These are phyloP conservation scores for Starmerella potacharoeniae DNA, from an alignment of 805 yeast genomes.

Conservation along the genomic window DNA sequence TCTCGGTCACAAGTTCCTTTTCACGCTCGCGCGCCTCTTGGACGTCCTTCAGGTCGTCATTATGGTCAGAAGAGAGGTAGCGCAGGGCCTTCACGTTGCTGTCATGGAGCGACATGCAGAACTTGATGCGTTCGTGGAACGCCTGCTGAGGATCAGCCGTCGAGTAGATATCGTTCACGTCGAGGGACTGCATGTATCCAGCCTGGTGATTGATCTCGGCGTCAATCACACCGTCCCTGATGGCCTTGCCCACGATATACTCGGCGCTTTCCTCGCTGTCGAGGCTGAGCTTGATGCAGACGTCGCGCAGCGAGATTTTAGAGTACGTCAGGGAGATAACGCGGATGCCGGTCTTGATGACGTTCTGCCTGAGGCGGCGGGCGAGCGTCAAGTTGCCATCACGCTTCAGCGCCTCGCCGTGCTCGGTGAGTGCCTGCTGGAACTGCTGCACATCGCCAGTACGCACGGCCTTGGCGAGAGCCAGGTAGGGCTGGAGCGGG, in stretches of 20 bases:
- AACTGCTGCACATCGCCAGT: constrained; percentile 79
- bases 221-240: constrained; percentile 93
- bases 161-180: constrained; percentile 73
- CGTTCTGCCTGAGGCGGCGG: constrained; percentile 85
- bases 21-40: constrained; percentile 49
- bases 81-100: constrained; percentile 93
- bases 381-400: constrained; percentile 81
- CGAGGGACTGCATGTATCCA: constrained; percentile 86
- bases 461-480: constrained; percentile 82
- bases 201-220: constrained; percentile 83
- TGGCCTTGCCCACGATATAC: constrained; percentile 91
- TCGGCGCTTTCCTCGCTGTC: constrained; percentile 95
- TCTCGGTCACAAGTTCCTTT: constrained; percentile 36
- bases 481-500: constrained; percentile 68
- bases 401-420: constrained; percentile 48
- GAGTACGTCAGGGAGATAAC: constrained; percentile 85
- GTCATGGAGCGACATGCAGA: constrained; percentile 80
- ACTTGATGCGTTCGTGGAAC: constrained; percentile 86
- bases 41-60: constrained; percentile 40
- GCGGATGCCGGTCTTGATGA: constrained; percentile 93
- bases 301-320: constrained; percentile 81
- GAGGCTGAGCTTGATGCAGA: constrained; percentile 79
- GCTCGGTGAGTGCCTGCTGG: constrained; percentile 53
- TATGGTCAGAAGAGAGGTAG: constrained; percentile 53
- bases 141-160: constrained; percentile 77